Evolutionary conservation across 371 early-diverging fungal species (phyloP), one percentile per base, ranked within the genome.

Genomic region (Mortierella sp.): DNA sequence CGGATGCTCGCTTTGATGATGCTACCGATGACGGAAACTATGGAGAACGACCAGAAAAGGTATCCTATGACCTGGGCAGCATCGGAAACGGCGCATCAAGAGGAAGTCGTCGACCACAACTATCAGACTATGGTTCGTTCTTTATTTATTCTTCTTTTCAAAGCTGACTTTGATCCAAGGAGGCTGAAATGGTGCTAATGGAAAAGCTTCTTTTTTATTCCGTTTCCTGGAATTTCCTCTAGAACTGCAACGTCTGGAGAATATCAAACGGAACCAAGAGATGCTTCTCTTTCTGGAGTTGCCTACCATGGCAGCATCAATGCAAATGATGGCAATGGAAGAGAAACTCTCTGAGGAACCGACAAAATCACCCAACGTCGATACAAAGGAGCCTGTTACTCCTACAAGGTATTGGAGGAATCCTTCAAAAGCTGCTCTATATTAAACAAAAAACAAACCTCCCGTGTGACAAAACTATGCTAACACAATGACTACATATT

Each of bases 181-280:
- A 30, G 18, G 19, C 25, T 37, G 12, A 43, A 15, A 16, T 18
- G 5, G n/a, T 28, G 7, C 11, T 9, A 14, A 9, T 19, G 1
- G 28, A 9, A 37, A 28, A 46, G n/a, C n/a, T n/a, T n/a, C 57
- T 7, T 19, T 18, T 3, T 19, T 51, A 57, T 44, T 47, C 37
- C 4, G 26, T 14, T 43, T 55, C 11, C 2, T 45, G 57, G 12
- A 18, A 7, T 21, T 23, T 19, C n/a, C 14, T 60, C 45, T 71
- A 87, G 91, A 93, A 70, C 69, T 74, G 52, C 79, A 87, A 68
- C 88, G 93, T 12, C 67, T 87, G 56, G 85, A 84, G 47, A 92
- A 89, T 44, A 92, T 92, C 64, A 80, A 83, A 44, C 68, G 82
- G 29, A 91, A 93, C 71, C 85, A 84, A 21, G 85, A 88, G 70